Evolutionary conservation across 2,329 filamentous ascomycete genomes (phyloP).

Genomic region (Pestalotiopsis sp.): DNA sequence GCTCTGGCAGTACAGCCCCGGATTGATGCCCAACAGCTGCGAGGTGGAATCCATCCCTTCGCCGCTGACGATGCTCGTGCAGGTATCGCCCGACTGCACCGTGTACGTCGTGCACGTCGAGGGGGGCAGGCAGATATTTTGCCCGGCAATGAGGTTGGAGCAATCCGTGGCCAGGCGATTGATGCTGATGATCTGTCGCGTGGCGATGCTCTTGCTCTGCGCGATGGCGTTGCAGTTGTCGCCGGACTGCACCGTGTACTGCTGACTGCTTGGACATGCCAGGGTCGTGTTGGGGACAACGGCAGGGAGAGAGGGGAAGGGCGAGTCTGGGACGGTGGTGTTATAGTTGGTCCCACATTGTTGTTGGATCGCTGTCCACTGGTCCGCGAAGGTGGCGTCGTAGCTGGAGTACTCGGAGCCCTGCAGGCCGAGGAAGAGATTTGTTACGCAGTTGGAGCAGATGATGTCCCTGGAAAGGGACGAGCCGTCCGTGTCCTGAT

Average conservation of each 20-base stretch:
- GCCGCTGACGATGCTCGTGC: neutral
- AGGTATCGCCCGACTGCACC: neutral
- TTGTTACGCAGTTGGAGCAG: neutral
- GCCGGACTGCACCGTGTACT: neutral
- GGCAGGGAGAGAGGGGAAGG: neutral
- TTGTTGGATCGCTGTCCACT: neutral
- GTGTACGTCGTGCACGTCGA: neutral
- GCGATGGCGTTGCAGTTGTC: neutral
- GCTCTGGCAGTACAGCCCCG: neutral
- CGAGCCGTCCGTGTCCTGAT: neutral
- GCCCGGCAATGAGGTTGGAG: neutral
- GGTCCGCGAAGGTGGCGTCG: neutral
- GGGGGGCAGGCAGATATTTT: neutral
- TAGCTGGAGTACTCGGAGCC: neutral
- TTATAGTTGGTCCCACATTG: neutral
- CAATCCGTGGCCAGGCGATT: neutral
- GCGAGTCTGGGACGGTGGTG: neutral
- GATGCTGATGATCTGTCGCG: neutral
- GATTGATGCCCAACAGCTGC: neutral
- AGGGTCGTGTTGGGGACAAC: neutral
- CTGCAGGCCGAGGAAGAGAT: neutral
- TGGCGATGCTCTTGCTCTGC: neutral
- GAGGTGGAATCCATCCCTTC: neutral
- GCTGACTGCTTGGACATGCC: neutral
- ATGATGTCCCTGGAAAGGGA: neutral